Evolutionary conservation across 345 rosid species (phyloP), one percentile per base, ranked within the genome.

Genomic region (Iberis pinnata): DNA sequence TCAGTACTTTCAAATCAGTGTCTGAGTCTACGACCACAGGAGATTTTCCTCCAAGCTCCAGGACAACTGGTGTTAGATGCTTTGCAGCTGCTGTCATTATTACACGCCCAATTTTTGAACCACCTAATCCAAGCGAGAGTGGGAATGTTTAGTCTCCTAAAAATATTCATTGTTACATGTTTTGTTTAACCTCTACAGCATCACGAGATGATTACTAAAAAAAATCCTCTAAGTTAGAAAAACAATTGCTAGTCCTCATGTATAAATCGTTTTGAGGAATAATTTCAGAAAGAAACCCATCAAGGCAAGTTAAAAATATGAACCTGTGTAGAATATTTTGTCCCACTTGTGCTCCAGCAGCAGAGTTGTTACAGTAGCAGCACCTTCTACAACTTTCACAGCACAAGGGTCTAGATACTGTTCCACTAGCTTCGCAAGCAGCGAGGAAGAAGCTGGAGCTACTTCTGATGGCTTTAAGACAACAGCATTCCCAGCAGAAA

Each of bases 11-110:
- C 53, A 88, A 68, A 67, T 92, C 63, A 55, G 82, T 65, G 53
- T 60, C 75, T 2, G 88, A 76, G 77, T 86, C 99, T 53, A 92
- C 71, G 24, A 92, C 77, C 45, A 75, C 95, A 9, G 99, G 97
- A 64, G 71, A 76, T 67, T 92, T 92, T 62, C 99, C 97, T 68
- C 98, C 98, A 38, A 92, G 95, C 78, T 92, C 98, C 68, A 92
- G 66, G 27, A 79, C 43, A 56, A 92, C 97, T 0, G 98, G 98
- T 36, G 98, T 92, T 16, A 92, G 88, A 75, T 88, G 85, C 76
- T 81, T 92, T 9, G 97, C 94, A 50, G 98, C 98, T 58, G 98
- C 97, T 8, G 82, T 70, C 97, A 88, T 83, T 69, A 92, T 80
- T 66, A 88, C 71, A 25, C 89, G 94, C 22, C 70, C 98, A 47